Evolutionary conservation across 192 early-diverging fungal species (phyloP).

Genomic region (Pilaira anomala): DNA sequence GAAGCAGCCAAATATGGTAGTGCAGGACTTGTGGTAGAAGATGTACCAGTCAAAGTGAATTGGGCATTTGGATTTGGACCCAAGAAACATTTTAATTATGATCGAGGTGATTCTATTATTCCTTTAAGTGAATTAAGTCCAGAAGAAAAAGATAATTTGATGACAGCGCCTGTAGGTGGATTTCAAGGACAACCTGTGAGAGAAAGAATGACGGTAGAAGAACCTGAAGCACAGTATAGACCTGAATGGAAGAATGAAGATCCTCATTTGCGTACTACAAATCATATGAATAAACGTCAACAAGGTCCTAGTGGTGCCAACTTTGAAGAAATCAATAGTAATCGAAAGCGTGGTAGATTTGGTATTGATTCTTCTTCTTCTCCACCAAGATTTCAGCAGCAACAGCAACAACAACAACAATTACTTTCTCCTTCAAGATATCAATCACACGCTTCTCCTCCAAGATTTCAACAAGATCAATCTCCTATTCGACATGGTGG

Average conservation of each 20-base stretch:
- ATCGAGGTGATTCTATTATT: slow-evolving; percentile 34
- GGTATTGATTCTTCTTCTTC: not conserved
- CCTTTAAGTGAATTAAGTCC: slow-evolving; percentile 22
- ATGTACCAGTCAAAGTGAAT: slow-evolving; percentile 30
- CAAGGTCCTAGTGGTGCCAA: not conserved
- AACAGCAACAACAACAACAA: not conserved
- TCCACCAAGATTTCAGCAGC: not conserved
- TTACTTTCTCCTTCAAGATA: no score
- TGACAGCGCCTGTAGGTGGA: slow-evolving; percentile 27
- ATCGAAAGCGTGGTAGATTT: not conserved
- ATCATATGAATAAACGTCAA: no score
- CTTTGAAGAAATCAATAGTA: not conserved
- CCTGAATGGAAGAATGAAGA: slow-evolving; percentile 26
- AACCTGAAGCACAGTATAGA: slow-evolving; percentile 30
- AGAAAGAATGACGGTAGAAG: slow-evolving; percentile 35
- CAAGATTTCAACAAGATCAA: not conserved
- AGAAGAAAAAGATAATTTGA: slow-evolving; percentile 30
- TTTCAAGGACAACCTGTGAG: slow-evolving; percentile 29
- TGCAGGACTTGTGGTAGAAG: not conserved
- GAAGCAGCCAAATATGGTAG: slow-evolving; percentile 13
- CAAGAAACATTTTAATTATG: slow-evolving; percentile 35
- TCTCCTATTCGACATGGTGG: no score
- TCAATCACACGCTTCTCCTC: no score
- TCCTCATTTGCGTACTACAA: no score
- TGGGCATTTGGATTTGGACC: slow-evolving; percentile 44